Conservation (phyloP, 1,139 yeast species). For the Sugiyamaella sp. region DNA sequence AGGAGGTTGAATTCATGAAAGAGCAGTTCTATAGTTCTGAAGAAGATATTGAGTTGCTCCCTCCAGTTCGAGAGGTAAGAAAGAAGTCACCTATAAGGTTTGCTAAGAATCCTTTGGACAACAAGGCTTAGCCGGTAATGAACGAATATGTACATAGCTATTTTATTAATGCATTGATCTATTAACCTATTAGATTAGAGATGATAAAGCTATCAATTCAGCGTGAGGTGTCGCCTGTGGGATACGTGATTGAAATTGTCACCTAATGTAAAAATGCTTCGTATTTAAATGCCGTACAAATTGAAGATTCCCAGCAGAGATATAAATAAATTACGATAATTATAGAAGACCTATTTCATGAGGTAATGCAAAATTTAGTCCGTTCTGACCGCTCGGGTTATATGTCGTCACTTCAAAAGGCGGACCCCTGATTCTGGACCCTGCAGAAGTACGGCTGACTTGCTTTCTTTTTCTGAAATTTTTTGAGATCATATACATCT, state of each 20-base stretch:
- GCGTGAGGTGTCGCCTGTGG: too few species aligned
- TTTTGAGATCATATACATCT: background rate
- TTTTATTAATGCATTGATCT: background rate
- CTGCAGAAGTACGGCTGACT: slow-evolving; percentile 11
- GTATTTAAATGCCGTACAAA: too few species aligned
- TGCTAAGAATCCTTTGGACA: slow-evolving; percentile 31
- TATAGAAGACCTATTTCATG: too few species aligned
- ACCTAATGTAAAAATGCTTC: too few species aligned
- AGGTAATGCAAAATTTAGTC: background rate
- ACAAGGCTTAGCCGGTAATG: background rate
- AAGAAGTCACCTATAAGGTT: slow-evolving; percentile 30
- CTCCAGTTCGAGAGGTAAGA: slow-evolving; percentile 16
- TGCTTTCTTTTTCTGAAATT: slow-evolving; percentile 15
- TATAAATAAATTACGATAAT: too few species aligned
- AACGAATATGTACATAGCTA: slow-evolving; percentile 10
- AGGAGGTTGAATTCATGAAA: slow-evolving; percentile 69
- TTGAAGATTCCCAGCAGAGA: too few species aligned
- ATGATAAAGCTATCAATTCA: too few species aligned
- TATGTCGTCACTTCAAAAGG: background rate
- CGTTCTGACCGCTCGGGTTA: too few species aligned
- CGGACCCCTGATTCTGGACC: background rate
- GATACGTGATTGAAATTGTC: too few species aligned
- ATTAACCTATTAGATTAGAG: too few species aligned
- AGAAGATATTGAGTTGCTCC: slow-evolving; percentile 27
- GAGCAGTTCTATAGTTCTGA: slow-evolving; percentile 51